Evolutionary conservation across 331 rosid species (phyloP).

Genomic region (Malus hybrid): DNA sequence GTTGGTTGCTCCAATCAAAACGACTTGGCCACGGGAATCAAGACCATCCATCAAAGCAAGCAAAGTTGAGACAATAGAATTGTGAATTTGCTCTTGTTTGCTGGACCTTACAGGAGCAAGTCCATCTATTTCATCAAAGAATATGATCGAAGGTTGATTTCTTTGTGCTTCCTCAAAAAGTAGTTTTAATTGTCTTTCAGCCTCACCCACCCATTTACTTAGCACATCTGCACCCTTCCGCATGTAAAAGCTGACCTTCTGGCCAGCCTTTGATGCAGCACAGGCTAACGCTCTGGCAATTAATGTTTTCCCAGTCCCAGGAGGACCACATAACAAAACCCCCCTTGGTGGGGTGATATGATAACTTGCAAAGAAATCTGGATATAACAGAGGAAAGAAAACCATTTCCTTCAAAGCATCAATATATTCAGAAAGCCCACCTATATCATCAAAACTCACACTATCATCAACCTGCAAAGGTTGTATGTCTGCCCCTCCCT

Average conservation of each 20-base stretch:
- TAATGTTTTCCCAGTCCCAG: constrained; percentile 95
- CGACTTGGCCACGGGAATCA: constrained; percentile 99
- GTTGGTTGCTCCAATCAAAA: constrained; percentile 95
- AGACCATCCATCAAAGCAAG: constrained; percentile 99
- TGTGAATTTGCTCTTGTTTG: constrained; percentile 98
- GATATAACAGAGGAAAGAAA: constrained; percentile 91
- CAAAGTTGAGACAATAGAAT: constrained; percentile 95
- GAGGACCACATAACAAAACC: constrained; percentile 94
- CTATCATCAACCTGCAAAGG: constrained; percentile 95
- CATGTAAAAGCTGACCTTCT: constrained; percentile 98
- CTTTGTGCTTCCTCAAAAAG: constrained; percentile 99
- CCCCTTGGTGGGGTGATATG: constrained; percentile 99
- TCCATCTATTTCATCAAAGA: constrained; percentile 98
- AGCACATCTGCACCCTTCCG: constrained; percentile 98
- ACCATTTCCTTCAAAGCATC: constrained; percentile 98
- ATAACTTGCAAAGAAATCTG: constrained; percentile 94
- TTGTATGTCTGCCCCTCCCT: constrained; percentile 99
- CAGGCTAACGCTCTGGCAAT: constrained; percentile 96
- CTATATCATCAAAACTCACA: constrained; percentile 91
- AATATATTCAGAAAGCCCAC: constrained; percentile 88
- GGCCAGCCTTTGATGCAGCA: constrained; percentile 99
- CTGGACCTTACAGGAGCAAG: constrained; percentile 99
- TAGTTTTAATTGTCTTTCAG: constrained; percentile 92
- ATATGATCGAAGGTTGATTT: constrained; percentile 96
- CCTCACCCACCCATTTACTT: constrained; percentile 99